Conservation (phyloP, 768 basidiomycete species). For the Strobilomyces confusus region DNA sequence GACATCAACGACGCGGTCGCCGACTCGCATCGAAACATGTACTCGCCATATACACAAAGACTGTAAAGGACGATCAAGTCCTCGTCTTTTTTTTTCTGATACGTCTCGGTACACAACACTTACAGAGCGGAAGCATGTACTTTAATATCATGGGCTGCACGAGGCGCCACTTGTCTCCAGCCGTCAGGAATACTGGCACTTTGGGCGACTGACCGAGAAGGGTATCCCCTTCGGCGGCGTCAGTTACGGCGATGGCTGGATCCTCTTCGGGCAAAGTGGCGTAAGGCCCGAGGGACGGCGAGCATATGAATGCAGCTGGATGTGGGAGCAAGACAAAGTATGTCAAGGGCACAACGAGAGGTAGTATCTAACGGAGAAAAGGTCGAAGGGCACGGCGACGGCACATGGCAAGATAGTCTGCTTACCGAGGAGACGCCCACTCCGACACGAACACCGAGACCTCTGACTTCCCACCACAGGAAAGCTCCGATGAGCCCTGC, state of each 20-base stretch:
- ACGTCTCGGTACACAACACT: constrained; percentile 33
- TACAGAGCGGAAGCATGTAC: constrained; percentile 94
- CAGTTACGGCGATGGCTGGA: constrained; percentile 13
- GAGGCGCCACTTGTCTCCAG: constrained; percentile 74
- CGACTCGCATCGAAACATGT: not conserved
- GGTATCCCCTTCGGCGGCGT: constrained; percentile 28
- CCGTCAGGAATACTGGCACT: constrained; percentile 50
- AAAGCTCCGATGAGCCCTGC: constrained; percentile 92
- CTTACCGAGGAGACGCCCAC: constrained; percentile 80
- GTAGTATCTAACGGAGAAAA: constrained; percentile 56
- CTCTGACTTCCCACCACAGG: constrained; percentile 91
- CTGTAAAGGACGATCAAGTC: constrained; percentile 28
- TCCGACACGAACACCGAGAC: constrained; percentile 77
- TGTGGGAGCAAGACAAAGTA: constrained; percentile 77
- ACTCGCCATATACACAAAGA: constrained; percentile 61
- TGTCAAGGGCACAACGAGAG: constrained; percentile 71
- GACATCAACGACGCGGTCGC: not conserved
- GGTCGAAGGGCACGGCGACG: not conserved
- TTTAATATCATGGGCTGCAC: constrained; percentile 72
- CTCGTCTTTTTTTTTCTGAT: not conserved
- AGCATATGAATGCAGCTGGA: constrained; percentile 45
- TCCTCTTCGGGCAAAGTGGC: constrained; percentile 36
- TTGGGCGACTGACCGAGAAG: constrained; percentile 34
- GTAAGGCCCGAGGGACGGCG: constrained; percentile 36
- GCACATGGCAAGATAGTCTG: not conserved